phyloP scores from a whole-genome alignment of 1,284 basidiomycete genomes.

The Ceratobasidium sp. region DNA sequence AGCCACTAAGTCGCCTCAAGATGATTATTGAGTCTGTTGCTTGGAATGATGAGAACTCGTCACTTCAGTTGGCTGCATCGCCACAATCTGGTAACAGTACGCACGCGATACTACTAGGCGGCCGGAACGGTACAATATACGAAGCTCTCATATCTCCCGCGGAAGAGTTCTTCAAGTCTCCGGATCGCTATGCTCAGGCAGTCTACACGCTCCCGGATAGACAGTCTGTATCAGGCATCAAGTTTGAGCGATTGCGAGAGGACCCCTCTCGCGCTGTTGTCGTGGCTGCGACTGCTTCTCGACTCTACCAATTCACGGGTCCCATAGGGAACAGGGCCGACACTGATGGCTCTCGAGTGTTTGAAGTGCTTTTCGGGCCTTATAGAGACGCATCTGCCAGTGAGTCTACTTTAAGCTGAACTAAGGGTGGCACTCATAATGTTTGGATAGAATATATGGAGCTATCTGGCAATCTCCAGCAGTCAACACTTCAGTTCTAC shows the following conservation, averaged over 20 bases:
- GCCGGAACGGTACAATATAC: conserved; percentile 80
- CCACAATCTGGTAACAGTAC: conserved; percentile 65
- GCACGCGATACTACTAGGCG: conserved; percentile 88
- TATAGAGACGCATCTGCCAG: conserved; percentile 81
- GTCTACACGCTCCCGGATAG: conserved; percentile 82
- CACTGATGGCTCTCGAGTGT: conserved; percentile 79
- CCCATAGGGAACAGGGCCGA: conserved; percentile 62
- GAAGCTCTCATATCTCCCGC: conserved; percentile 85
- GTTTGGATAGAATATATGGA: conserved; percentile 76
- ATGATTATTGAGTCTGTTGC: conserved; percentile 92
- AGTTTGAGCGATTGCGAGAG: conserved; percentile 72
- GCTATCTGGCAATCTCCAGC: conserved; percentile 74
- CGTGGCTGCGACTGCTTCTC: conserved; percentile 84
- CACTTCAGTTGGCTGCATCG: conserved; percentile 56
- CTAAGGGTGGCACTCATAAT: conserved; percentile 37
- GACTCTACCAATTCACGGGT: conserved; percentile 92
- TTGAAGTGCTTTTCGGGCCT: conserved; percentile 72
- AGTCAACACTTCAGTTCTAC: conserved; percentile 81
- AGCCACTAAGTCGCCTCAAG: conserved; percentile 79
- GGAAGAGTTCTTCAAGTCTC: conserved; percentile 92
- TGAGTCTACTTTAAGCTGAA: conserved; percentile 55
- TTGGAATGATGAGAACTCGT: conserved; percentile 66
- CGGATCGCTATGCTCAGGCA: conserved; percentile 78
- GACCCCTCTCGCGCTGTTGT: conserved; percentile 57
- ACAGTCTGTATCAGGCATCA: conserved; percentile 80